A percentile compares a stretch with the other conserved stretches of the same genome.
These are phyloP conservation scores for Candida tammaniensis DNA, from an alignment of 805 yeast genomes.

Conservation along the genomic window DNA sequence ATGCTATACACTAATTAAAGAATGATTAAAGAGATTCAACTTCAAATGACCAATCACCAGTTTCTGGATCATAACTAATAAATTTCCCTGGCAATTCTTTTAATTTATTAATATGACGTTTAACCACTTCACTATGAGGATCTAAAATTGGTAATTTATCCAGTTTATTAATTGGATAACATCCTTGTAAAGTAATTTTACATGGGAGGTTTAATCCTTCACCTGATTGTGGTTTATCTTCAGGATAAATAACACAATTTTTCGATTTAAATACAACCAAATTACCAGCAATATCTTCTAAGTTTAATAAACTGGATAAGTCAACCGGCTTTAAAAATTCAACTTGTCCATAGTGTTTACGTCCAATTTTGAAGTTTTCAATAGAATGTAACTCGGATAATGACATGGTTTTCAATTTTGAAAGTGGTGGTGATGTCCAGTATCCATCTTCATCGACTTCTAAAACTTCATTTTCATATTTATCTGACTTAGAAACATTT, in stretches of 20 bases:
- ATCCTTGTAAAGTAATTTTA: slow-evolving; percentile 68
- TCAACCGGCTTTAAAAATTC: slow-evolving; percentile 83
- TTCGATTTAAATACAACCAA: slow-evolving; percentile 59
- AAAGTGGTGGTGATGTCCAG: slow-evolving; percentile 79
- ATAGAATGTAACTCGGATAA: slow-evolving; percentile 65
- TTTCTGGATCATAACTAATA: slow-evolving; percentile 69
- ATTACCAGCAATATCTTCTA: slow-evolving; percentile 56
- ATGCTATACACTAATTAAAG: slow-evolving; percentile 1
- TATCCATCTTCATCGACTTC: slow-evolving; percentile 70
- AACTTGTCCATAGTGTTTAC: slow-evolving; percentile 71
- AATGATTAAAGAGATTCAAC: slow-evolving; percentile 37
- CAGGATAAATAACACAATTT: slow-evolving; percentile 71
- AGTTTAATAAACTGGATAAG: slow-evolving; percentile 59
- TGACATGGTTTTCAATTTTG: slow-evolving; percentile 57
- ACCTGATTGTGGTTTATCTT: slow-evolving; percentile 64
- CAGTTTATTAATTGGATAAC: slow-evolving; percentile 76
- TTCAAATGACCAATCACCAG: slow-evolving; percentile 70
- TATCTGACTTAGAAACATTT: slow-evolving; percentile 13
- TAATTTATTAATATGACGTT: slow-evolving; percentile 65
- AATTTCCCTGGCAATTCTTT: slow-evolving; percentile 60
- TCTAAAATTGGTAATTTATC: slow-evolving; percentile 74
- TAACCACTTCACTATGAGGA: slow-evolving; percentile 68
- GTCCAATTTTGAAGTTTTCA: slow-evolving; percentile 69
- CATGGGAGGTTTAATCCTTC: slow-evolving; percentile 83
- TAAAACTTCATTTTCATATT: slow-evolving; percentile 10